Evolutionary conservation across 306 rosid species (phyloP).

Genomic region (Begonia masoniana): DNA sequence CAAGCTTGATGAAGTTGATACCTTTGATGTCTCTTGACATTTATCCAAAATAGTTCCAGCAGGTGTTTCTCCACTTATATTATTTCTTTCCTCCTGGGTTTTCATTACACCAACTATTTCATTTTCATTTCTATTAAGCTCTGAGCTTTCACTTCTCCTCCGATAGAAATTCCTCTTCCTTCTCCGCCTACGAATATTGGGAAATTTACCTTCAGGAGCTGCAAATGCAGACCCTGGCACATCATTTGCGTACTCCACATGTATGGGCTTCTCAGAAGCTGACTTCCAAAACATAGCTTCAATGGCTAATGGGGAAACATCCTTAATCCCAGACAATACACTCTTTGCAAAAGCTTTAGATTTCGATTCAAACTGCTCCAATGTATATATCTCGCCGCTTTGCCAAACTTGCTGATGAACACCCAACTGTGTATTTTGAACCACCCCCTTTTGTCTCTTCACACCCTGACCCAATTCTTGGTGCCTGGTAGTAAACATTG

Average conservation of each 20-base stretch:
- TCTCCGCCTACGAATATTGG: slow-evolving; percentile 40
- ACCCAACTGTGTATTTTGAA: slow-evolving; percentile 27
- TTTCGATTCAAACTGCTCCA: slow-evolving; percentile 90
- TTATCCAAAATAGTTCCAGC: slow-evolving; percentile 15
- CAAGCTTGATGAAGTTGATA: slow-evolving; percentile 19
- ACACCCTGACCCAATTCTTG: slow-evolving; percentile 75
- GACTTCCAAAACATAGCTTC: slow-evolving; percentile 98
- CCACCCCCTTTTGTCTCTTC: slow-evolving; percentile 48
- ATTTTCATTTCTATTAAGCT: slow-evolving; percentile 27
- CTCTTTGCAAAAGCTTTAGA: slow-evolving; percentile 56
- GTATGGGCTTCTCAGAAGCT: slow-evolving; percentile 78
- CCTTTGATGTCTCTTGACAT: slow-evolving; percentile 24
- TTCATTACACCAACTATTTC: too few species aligned
- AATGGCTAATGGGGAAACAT: slow-evolving; percentile 58
- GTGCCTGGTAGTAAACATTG: slow-evolving; percentile 91
- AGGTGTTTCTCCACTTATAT: slow-evolving; percentile 12
- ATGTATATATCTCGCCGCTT: slow-evolving; percentile 82
- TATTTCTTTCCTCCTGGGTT: too few species aligned
- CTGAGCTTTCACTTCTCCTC: slow-evolving; percentile 41
- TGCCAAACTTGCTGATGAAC: slow-evolving; percentile 97
- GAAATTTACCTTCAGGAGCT: slow-evolving; percentile 62
- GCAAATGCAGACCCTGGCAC: slow-evolving; percentile 98
- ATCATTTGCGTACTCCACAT: slow-evolving; percentile 91
- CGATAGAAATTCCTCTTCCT: slow-evolving; percentile 64
- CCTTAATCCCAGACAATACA: slow-evolving; percentile 47